Conservation (phyloP, 768 basidiomycete species). For the Cubamyces lactineus region DNA sequence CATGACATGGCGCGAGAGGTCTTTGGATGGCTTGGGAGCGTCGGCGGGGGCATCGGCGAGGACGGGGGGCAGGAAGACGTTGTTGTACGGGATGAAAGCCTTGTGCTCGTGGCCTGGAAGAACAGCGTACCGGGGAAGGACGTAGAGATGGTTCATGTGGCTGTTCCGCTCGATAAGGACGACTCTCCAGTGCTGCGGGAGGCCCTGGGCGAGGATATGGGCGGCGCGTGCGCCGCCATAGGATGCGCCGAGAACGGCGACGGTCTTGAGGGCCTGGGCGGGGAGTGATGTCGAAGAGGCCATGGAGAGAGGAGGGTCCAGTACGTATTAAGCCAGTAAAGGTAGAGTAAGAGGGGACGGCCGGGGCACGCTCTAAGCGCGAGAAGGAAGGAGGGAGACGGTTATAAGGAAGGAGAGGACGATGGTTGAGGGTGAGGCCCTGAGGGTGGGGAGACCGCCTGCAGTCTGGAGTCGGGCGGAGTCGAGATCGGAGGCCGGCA, state of each 20-base stretch:
- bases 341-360: constrained; percentile 22
- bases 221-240: constrained; percentile 59
- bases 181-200: constrained; percentile 57
- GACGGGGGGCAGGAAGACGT: constrained; percentile 42
- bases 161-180: constrained; percentile 64
- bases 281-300: not conserved
- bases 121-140: constrained; percentile 59
- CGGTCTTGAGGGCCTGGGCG: constrained; percentile 36
- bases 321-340: constrained; percentile 23
- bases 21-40: not conserved
- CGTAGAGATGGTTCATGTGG: constrained; percentile 51
- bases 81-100: constrained; percentile 63
- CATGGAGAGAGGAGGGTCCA: not conserved
- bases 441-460: not conserved
- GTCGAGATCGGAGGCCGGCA: not conserved
- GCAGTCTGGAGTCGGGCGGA: constrained; percentile 4
- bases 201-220: constrained; percentile 48
- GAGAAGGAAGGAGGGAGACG: constrained; percentile 20
- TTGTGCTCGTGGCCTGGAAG: constrained; percentile 67
- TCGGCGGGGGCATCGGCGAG: not conserved
- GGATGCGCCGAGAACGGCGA: constrained; percentile 57
- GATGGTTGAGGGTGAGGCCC: not conserved
- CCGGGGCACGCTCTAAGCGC: constrained; percentile 16
- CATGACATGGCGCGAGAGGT: constrained; percentile 32
- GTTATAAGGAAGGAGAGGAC: constrained; percentile 16